These are phyloP conservation scores for Areca catechu DNA, from an alignment of 176 grass and related monocot species.

Conservation along the genomic window DNA sequence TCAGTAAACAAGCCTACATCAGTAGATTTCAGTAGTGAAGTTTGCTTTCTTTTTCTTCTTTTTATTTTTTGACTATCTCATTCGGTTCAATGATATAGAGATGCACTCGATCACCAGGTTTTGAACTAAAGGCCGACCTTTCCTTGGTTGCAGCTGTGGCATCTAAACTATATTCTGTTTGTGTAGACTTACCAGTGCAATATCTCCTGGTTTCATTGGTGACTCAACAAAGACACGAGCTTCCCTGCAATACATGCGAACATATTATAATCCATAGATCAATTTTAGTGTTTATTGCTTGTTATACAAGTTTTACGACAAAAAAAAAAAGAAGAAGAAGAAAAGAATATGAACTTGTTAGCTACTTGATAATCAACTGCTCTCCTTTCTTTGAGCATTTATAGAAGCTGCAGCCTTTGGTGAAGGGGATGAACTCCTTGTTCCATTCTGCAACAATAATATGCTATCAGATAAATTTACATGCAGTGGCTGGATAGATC, in stretches of 20 bases:
- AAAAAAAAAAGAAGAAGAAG: not conserved
- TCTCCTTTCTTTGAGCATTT: constrained; percentile 39
- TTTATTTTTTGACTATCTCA: no score
- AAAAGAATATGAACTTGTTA: not conserved
- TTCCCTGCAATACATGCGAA: constrained; percentile 32
- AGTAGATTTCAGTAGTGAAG: no score
- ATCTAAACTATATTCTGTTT: not conserved
- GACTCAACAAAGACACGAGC: constrained; percentile 56
- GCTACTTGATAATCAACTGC: constrained; percentile 56
- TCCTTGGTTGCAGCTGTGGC: not conserved
- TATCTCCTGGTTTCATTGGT: constrained; percentile 51
- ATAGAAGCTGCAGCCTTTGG: constrained; percentile 68
- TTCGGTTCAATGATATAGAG: no score
- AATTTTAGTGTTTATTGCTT: not conserved
- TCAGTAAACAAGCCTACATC: no score
- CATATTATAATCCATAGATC: not conserved
- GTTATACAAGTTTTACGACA: not conserved
- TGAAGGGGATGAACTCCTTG: constrained; percentile 52
- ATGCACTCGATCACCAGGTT: no score
- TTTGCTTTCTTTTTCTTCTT: no score
- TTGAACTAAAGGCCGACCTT: no score
- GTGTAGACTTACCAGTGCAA: constrained; percentile 40
- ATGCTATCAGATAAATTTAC: not conserved
- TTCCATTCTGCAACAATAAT: constrained; percentile 68
- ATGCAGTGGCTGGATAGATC: not conserved